Percentiles rank a stretch among this genome's conserved stretches.
Evolutionary conservation across 2,329 filamentous ascomycete species (phyloP).

Genomic region (Neurospora sp.): DNA sequence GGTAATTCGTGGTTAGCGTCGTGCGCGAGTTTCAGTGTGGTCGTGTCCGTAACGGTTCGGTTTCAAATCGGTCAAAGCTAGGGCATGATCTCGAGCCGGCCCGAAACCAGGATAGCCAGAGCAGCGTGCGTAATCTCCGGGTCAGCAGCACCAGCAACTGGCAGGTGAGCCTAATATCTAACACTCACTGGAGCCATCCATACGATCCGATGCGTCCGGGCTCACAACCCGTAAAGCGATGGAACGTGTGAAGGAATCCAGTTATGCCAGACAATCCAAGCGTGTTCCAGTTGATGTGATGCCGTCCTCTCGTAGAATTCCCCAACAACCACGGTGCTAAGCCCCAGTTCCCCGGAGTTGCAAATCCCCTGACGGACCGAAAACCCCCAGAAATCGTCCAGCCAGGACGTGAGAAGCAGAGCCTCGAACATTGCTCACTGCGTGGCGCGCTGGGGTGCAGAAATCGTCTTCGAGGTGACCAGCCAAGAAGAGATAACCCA

Average conservation of each 20-base stretch:
- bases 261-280: background rate
- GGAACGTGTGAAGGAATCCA: background rate
- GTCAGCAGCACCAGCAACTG: constrained; percentile 15
- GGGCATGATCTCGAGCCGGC: constrained; percentile 6
- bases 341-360: background rate
- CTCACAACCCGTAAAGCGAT: background rate
- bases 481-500: constrained; percentile 15
- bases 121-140: constrained; percentile 24
- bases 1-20: constrained; percentile 59
- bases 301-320: background rate
- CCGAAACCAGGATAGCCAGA: constrained; percentile 15
- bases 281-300: background rate
- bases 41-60: constrained; percentile 10
- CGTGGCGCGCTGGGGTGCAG: constrained; percentile 16
- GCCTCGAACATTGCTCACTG: constrained; percentile 17
- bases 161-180: constrained; percentile 13
- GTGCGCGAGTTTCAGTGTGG: constrained; percentile 31
- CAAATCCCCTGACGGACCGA: constrained; percentile 2
- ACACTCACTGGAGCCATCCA: constrained; percentile 11
- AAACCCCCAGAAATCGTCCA: constrained; percentile 4
- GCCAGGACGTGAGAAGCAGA: constrained; percentile 1
- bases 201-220: background rate
- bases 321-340: background rate
- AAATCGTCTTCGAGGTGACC: constrained; percentile 17
- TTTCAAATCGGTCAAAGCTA: constrained; percentile 11